Conservation (phyloP, 495 filamentous ascomycete genomes). For the Hypoxylon fragiforme region DNA sequence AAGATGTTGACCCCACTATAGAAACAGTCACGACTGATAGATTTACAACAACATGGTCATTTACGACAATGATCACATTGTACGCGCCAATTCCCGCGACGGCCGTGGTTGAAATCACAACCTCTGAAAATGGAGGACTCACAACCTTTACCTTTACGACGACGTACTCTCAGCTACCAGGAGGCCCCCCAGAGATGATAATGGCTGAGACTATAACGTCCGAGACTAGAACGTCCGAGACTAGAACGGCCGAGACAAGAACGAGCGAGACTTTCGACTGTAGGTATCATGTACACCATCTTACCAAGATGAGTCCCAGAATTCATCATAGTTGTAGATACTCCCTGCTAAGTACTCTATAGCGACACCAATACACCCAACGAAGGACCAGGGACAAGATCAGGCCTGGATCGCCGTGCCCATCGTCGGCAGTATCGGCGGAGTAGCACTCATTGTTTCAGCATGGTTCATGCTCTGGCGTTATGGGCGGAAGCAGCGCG, state of each 20-base stretch:
- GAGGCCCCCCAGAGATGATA: neutral
- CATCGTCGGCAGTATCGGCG: conserved; percentile 3
- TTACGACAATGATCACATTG: neutral
- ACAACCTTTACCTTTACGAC: conserved; percentile 2
- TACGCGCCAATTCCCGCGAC: conserved; percentile 8
- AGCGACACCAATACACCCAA: neutral
- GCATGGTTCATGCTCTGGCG: conserved; percentile 11
- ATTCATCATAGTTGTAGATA: too few species aligned
- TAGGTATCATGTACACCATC: too few species aligned
- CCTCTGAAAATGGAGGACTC: neutral
- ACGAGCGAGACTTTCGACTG: too few species aligned
- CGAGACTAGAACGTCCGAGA: neutral
- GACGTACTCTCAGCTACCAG: conserved; percentile 9
- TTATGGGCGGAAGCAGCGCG: neutral
- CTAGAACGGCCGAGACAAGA: neutral
- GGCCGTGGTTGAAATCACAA: conserved; percentile 3
- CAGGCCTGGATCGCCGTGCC: conserved; percentile 21
- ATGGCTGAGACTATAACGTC: neutral
- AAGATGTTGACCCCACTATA: neutral
- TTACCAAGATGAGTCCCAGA: too few species aligned
- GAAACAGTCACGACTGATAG: neutral
- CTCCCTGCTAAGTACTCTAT: too few species aligned
- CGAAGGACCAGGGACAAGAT: neutral
- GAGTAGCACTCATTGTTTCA: neutral
- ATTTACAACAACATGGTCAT: neutral